Base-by-base conservation (phyloP, 345 rosid species). In the Mercurialis annua region DNA sequence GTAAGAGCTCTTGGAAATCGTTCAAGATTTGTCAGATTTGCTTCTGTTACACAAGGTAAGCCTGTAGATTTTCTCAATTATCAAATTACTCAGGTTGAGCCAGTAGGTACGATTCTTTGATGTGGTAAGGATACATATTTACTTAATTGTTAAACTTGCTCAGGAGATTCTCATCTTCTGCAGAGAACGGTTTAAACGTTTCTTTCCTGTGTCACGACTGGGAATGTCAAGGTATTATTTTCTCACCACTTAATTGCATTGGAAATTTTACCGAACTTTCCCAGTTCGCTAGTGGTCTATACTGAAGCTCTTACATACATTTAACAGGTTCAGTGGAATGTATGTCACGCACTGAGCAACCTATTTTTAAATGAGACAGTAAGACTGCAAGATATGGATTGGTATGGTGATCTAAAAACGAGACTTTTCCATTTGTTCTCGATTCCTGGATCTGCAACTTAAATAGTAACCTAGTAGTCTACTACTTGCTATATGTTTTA, bases 301-400 rank as follows among this genome's bases (percentile, higher is more conserved):
- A n/a, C 59, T 62, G 62, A 68, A 69, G 23, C 54, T 8, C 73
- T 60, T 50, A 48, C 68, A 48, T 67, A 9, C 47, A 58, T 70
- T 69, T 72, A 65, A 78, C 88, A 93, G 98, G 98, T 93, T 60
- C 97, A 93, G 51, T 93, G 98, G 98, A 93, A 93, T 83, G 97
- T 86, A 60, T 90, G 98, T 73, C 90, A 90, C 60, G 96, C 97
- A 21, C 75, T 90, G 74, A 89, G 97, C 84, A 87, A 86, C 63
- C 84, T 93, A 64, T 90, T 90, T 76, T 77, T 86, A 62, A 93
- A 89, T 42, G 86, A 87, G 79, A 82, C 98, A 40, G 62, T 90
- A 69, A 78, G 77, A 66, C 84, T 89, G 71, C 90, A 82, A 72
- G 86, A 93, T 64, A 84, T 80, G 90, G 94, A 89, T 63, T 90